Evolutionary conservation across 2,329 filamentous ascomycete species (phyloP), one percentile per base, ranked within the genome.

Genomic region (Cladosporium sp.): DNA sequence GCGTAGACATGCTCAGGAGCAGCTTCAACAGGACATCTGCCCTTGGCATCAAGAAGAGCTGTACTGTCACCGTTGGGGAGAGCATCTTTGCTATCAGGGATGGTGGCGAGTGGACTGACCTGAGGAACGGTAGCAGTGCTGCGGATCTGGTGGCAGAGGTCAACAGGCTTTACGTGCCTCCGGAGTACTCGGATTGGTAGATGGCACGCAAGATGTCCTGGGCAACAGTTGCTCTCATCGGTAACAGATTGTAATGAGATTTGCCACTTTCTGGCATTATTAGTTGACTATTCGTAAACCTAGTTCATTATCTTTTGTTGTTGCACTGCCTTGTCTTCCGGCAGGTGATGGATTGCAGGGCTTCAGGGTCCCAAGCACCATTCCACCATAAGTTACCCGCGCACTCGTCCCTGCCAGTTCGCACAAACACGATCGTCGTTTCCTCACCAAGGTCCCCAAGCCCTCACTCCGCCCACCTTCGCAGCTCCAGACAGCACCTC

Each of bases 31-130:
- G 85, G 64, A 88, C 81, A 60, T 79, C 76, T 61, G 75, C 77
- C 12, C 72, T 77, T 14, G 72, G 73, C n/a, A 76, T 77, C 1
- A 74, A 67, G 3, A 79, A 72, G 59, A 80, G 77, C 64, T 81
- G 79, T 60, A 81, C 79, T 0, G 65, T 81, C 8, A 69, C 93
- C 51, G 76, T 99, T 51, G 82, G 95, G 70, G 81, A 90, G 58
- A 79, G 93, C 72, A 79, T 89, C 58, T 90, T 94, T 78, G 99
- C 94, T 75, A 83, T 97, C 63, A 83, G 88, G 52, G 92, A 97
- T 72, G 84, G 77, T 22, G 88, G 87, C 12, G 71, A 88, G 68
- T 97, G 92, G 91, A 87, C 78, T 59, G 82, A 94, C 64, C 97
- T 93, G 72, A 84, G 87, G 3, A 80, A 79, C 67, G 88, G 90